Evolutionary conservation across 2,329 filamentous ascomycete species (phyloP), one percentile per base, ranked within the genome.

Genomic region (Diaporthe aspalathi): DNA sequence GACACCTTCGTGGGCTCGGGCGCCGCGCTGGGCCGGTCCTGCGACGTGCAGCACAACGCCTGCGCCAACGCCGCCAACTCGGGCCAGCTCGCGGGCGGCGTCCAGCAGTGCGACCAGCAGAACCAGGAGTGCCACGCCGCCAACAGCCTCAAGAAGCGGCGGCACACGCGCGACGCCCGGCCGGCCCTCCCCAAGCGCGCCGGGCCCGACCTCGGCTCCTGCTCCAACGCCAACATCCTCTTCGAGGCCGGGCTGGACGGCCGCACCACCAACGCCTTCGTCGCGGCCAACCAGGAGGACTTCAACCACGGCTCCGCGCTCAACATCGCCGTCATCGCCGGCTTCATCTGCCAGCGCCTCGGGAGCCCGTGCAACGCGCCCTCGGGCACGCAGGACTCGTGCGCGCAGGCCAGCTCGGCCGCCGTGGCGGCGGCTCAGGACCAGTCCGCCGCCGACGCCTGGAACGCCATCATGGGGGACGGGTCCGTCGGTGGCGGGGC

Each of bases 291-390:
- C 77, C 75, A 81, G 71, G 74, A 73, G 38, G 79, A 80, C 73
- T 87, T 84, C 78, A 82, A 80, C 76, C 85, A 86, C 75, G 84
- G 84, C 67, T 84, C 82, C 7, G 84, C 84, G 9, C 77, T 82
- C 50, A 83, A 83, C 75, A 85, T 87, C 75, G 80, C 76, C 52
- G 79, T 86, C 75, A 84, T 87, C 73, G 81, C 84, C 16, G 76
- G 79, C 54, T 87, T 87, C 77, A 85, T 87, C 78, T 86, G 84
- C 78, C 76, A 80, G 68, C 83, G 83, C 70, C 77, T 85, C 17
- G 73, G 74, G 32, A 80, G 73, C 56, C 72, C 77, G 16, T 83
- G 81, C 73, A 78, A 80, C 29, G 81, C 80, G 1, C 67, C 76
- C 5, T 76, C 76, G n/a, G 76, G 74, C 38, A 75, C 73, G n/a